Evolutionary conservation across 148 eudicot genomes (phyloP), one percentile per base, ranked within the genome.

Genomic region (Tetragonia tetragonoides): DNA sequence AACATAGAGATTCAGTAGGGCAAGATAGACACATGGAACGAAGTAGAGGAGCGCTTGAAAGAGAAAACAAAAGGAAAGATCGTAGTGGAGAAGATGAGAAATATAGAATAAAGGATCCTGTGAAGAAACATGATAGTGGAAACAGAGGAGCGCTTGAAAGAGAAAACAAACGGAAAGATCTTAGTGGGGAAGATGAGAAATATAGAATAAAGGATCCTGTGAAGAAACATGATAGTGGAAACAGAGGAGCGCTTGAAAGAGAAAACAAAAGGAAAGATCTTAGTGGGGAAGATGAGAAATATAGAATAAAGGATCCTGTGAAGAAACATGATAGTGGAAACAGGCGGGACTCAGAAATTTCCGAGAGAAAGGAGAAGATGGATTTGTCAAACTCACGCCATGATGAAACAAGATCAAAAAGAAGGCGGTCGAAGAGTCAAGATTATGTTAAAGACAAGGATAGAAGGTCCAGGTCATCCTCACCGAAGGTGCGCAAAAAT

Each of bases 381-480:
- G 89, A 86, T 66, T 47, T 73, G 7, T 84, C 84, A 62, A 49
- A 49, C 37, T 77, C 83, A 65, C 89, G 56, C 62, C 64, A 74
- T 79, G 90, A 86, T 59, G 93, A 88, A 80, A 82, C 83, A 69
- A 89, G 81, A 81, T 42, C 76, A 66, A 93, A 86, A 85, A 89
- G 86, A 81, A 86, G 92, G 84, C 89, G 91, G 72, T 91, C 97
- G 28, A 83, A 88, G 85, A 93, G 97, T 87, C 88, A 78, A 84
- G 99, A 95, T 82, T 89, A 66, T 81, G 85, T 65, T n/a, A 87
- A 79, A 76, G 89, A 85, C 46, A 86, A 81, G 77, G 86, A 66
- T 81, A 85, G 90, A 83, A 87, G 89, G 85, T 86, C 96, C 59
- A 57, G 44, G 49, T 87, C 98, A 34, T 77, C 76, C 56, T 95